Conservation (phyloP, 176 grass and related monocot genomes). For the Avena insularis region DNA sequence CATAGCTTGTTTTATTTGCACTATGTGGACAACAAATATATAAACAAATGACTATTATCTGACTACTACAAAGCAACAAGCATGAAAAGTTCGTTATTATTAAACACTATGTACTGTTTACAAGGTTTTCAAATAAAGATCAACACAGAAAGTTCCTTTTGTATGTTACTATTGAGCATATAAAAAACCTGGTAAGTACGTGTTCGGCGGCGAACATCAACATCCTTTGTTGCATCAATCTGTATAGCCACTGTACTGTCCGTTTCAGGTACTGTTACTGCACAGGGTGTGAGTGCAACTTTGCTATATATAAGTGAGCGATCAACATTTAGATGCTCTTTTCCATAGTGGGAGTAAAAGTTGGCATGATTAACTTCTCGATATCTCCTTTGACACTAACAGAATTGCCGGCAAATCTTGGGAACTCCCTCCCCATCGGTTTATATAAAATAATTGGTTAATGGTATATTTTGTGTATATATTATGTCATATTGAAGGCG, state of each 20-base stretch:
- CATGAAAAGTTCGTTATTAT: constrained; percentile 52
- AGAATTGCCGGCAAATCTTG: not conserved
- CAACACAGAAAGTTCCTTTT: constrained; percentile 48
- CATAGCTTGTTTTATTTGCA: constrained; percentile 36
- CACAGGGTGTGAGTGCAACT: constrained; percentile 27
- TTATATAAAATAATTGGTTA: too few species aligned
- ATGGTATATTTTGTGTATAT: too few species aligned
- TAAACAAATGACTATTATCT: constrained; percentile 42
- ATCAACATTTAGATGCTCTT: not conserved
- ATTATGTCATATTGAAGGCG: too few species aligned
- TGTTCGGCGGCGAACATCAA: constrained; percentile 45
- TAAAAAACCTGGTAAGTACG: constrained; percentile 30
- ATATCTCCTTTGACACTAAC: not conserved
- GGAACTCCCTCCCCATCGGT: too few species aligned
- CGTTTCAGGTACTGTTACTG: constrained; percentile 10
- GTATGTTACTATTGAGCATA: constrained; percentile 37
- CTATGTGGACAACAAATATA: constrained; percentile 44
- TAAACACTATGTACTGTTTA: constrained; percentile 46
- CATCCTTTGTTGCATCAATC: constrained; percentile 48
- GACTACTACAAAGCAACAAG: constrained; percentile 33
- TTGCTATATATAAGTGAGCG: constrained; percentile 12
- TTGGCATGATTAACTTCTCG: not conserved
- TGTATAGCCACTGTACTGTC: constrained; percentile 30
- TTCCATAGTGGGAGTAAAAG: not conserved
- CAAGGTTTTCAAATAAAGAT: constrained; percentile 36